Percentiles rank a stretch among this genome's conserved stretches.
Conservation (phyloP, 164 flowering plant species). For the Nymphaea colorata region DNA sequence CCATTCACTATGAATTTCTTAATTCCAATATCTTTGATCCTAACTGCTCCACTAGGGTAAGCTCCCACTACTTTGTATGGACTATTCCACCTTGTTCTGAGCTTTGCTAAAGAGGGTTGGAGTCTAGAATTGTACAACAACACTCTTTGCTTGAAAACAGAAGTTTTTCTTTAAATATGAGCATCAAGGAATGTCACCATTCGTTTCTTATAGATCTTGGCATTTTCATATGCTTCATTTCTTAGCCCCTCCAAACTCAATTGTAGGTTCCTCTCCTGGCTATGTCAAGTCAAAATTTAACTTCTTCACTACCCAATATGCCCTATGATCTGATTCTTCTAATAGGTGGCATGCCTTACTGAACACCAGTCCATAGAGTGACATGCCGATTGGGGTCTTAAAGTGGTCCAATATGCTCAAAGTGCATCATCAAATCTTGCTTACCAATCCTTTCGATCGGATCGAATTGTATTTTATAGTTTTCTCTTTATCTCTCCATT, state of each 20-base stretch:
- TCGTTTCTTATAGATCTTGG: conserved; percentile 4
- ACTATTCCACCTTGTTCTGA: conserved; percentile 1
- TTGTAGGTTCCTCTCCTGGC: conserved; percentile 1
- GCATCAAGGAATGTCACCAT: conserved; percentile 4
- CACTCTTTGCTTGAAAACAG: neutral
- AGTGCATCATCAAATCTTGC: no score
- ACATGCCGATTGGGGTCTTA: conserved; percentile 6
- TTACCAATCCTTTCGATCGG: no score
- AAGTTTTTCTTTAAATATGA: neutral
- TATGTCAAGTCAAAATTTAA: neutral
- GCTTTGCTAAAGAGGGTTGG: neutral
- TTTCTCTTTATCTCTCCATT: neutral
- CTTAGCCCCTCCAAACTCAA: conserved; percentile 6
- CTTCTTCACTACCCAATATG: conserved; percentile 5
- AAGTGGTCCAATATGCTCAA: neutral
- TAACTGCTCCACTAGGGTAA: neutral
- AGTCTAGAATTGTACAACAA: neutral
- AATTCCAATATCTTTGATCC: neutral
- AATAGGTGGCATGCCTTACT: conserved; percentile 11
- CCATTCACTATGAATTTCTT: no score
- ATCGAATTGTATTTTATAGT: neutral
- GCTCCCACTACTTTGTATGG: neutral
- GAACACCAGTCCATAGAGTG: conserved; percentile 7
- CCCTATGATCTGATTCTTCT: conserved; percentile 8
- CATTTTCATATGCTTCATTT: conserved; percentile 6